Base-by-base conservation (phyloP, 1,284 basidiomycete species). In the Sphagnurus paluster region DNA sequence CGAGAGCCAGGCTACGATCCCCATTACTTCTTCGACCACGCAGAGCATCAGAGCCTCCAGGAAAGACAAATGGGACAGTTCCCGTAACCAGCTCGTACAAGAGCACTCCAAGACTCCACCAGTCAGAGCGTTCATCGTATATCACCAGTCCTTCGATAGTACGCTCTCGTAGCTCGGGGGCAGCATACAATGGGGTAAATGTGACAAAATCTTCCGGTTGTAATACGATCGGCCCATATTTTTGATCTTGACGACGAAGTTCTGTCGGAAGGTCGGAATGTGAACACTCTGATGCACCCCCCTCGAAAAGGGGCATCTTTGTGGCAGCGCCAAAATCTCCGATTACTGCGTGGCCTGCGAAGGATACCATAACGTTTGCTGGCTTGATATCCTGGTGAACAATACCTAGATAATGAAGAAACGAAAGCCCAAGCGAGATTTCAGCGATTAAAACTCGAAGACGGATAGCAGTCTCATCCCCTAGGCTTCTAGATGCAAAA, bases 371-470 rank as follows among this genome's bases (percentile, higher is more conserved):
- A 17, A 69, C 53, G 40, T 67, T 69, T 14, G 56, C 54, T 13
- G 66, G 65, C 36, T 65, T 66, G 41, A 69, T 55, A 39, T 66
- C 64, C 44, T 65, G 66, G 43, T 69, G 66, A 14, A 69, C 57
- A 60, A 55, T 78, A 62, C 77, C 73, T 46, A 77, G 75, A 24
- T 70, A 65, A 58, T 86, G 84, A 21, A 87, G 67, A 58, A 84
- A 87, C 40, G 80, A 72, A 13, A 87, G 61, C 0, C 80, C 83
- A 34, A 84, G 62, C 1, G 78, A 73, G 26, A 87, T 69, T 61
- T 87, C 83, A 6, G 79, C 80, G 5, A 82, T 72, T 46, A 83
- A 77, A 55, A 87, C 78, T 34, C 75, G 70, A 6, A 87, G 75
- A 8, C 75, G 70, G 6, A 35, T 53, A 34, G 40, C 30, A 30